These are phyloP conservation scores for Papilionanthe hybrid DNA, from an alignment of 116 monocot genomes.

Conservation along the genomic window DNA sequence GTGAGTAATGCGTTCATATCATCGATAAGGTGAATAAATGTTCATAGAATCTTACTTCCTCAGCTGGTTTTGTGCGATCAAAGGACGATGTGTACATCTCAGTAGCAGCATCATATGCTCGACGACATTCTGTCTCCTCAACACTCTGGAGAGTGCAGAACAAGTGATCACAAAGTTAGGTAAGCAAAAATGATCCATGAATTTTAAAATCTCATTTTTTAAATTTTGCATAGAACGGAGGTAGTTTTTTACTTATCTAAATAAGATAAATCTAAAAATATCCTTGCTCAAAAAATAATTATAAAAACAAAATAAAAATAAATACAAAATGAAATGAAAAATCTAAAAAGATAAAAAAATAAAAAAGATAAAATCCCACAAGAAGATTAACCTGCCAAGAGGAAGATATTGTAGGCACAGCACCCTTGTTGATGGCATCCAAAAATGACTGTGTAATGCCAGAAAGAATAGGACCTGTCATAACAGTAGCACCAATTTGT, in stretches of 20 bases:
- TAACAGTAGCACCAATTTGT: constrained; percentile 72
- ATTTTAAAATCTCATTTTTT: too few relatives aligned
- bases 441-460: constrained; percentile 81
- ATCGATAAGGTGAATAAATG: constrained; percentile 3
- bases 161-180: not conserved
- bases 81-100: constrained; percentile 69
- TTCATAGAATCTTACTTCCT: constrained; percentile 46
- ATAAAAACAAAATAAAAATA: too few relatives aligned
- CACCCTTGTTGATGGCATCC: constrained; percentile 95
- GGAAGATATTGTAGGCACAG: constrained; percentile 92
- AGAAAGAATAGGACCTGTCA: constrained; percentile 93
- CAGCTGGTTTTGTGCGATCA: constrained; percentile 67
- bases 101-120: constrained; percentile 70
- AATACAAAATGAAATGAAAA: too few relatives aligned
- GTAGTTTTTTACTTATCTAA: too few relatives aligned
- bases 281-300: too few relatives aligned
- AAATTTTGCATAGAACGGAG: too few relatives aligned
- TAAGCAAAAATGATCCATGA: not conserved
- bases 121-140: constrained; percentile 92
- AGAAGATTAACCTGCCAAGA: constrained; percentile 73
- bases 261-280: too few relatives aligned
- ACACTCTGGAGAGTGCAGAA: constrained; percentile 56
- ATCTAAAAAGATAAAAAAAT: too few relatives aligned
- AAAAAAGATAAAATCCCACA: too few relatives aligned
- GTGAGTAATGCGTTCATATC: not conserved